Evolutionary conservation across 192 early-diverging fungal species (phyloP), one percentile per base, ranked within the genome.

Genomic region (Backusella tuberculispora): DNA sequence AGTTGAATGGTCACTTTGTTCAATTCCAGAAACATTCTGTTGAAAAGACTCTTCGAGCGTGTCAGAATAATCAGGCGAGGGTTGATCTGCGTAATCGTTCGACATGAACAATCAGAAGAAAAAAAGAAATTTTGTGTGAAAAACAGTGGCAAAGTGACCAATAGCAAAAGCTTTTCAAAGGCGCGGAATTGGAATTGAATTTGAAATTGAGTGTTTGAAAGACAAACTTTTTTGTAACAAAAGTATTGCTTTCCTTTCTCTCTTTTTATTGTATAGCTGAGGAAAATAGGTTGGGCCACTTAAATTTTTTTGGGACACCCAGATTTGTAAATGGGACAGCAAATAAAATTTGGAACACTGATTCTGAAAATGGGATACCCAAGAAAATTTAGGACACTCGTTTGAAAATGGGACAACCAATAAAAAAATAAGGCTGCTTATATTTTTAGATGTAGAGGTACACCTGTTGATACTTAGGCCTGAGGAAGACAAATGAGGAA

Each of bases 91-190:
- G 53, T 60, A 60, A 60, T 60, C 53, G 53, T 60, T 24, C 21
- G 53, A 60, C 53, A 60, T 60, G 53, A 50, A 19, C 48, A 19
- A 50, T 50, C 19, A 50, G 48, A 50, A 50, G 2, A 50, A 50
- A 50, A 50, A 50, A 50, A 17, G n/a, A 50, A 50, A 8, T 50
- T 50, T 19, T 50, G 5, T 50, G 53, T 24, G 21, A 56, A 46
- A 56, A 56, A 12, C 17, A 10, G 4, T 26, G 53, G 13, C 50
- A 56, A 24, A 56, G 53, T 24, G 12, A 12, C 53, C 53, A 56
- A 56, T 56, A 56, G 21, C 12, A 56, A 13, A 21, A 9, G 50
- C n/a, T 9, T 19, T 26, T 5, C 10, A 24, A 14, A 26, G 2
- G 10, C 24, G 19, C 53, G 53, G 53, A 10, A 14, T 56, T 56